Base-by-base conservation (phyloP, 2,329 filamentous ascomycete genomes). In the Fusarium sp. region DNA sequence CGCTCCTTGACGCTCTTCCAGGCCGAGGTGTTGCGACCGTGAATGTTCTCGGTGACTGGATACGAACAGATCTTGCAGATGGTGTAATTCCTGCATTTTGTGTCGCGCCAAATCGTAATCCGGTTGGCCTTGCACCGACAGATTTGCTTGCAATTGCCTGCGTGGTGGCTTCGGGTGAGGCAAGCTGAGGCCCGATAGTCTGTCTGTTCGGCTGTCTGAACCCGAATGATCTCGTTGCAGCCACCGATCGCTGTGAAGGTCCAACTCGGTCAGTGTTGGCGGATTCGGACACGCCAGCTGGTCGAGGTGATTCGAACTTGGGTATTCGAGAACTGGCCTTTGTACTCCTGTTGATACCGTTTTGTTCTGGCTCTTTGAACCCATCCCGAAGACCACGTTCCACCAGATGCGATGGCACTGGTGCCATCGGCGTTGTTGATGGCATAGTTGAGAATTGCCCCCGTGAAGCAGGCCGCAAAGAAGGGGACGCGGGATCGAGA, bases 361-460 rank as follows among this genome's bases (percentile, higher is more conserved):
- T 48, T 16, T 43, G 56, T n/a, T 64, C 64, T 8, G 64, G 27
- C 34, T 70, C 71, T 35, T 60, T 69, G 16, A 68, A 72, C 25
- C 68, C 76, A 18, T 67, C 77, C 45, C 81, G 78, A 4, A 83
- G 75, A 39, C 83, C 81, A 30, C 80, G 77, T 67, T 85, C 83
- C n/a, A 86, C 83, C 16, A 86, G 79, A n/a, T 86, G 83, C 1
- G 83, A 84, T 8, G 85, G 83, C 8, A 87, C 77, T 16, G 85
- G 84, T 18, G 81, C 84, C 64, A 81, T 80, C 5, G 85, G 85
- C 6, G 85, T 87, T 5, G 85, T 87, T 10, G 85, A 82, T 14
- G 83, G 81, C 56, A 82, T 76, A n/a, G 43, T 52, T 7, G 70
- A 63, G 27, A 78, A 74, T 13, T 75, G 63, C 8, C 73, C 76